Conservation (phyloP, 2,329 filamentous ascomycete species). For the Xylariomycetidae sp. region DNA sequence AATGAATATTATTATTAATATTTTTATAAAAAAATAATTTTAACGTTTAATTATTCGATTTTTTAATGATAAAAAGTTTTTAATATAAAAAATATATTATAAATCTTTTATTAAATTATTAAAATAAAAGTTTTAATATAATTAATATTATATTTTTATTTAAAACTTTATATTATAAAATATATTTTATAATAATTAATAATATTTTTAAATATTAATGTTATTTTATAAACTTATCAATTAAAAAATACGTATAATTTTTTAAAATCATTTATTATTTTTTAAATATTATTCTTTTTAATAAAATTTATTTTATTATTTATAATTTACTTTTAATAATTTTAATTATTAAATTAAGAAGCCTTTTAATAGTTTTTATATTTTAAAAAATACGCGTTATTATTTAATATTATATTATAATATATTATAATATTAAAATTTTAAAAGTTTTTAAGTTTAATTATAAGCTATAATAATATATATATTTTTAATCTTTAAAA, state of each 20-base stretch:
- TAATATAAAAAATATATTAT: conserved; percentile 5
- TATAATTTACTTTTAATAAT: conserved; percentile 5
- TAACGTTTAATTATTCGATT: conserved; percentile 2
- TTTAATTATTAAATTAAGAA: conserved; percentile 1
- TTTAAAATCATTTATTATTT: conserved; percentile 1
- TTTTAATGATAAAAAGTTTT: too few species aligned
- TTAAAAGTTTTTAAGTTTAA: conserved; percentile 5
- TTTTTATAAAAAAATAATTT: conserved; percentile 4
- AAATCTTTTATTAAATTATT: conserved; percentile 5
- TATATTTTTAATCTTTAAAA: conserved; percentile 1
- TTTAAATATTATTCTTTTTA: conserved; percentile 5
- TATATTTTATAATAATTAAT: conserved; percentile 6
- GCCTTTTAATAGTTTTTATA: conserved; percentile 3
- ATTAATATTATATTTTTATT: conserved; percentile 4
- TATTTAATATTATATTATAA: conserved; percentile 3
- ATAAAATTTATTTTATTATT: conserved; percentile 1
- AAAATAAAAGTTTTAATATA: conserved; percentile 5
- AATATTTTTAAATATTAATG: conserved; percentile 4
- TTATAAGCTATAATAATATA: conserved; percentile 2
- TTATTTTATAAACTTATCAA: conserved; percentile 7
- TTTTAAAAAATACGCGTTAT: not conserved
- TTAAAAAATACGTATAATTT: conserved; percentile 3
- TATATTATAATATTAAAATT: conserved; percentile 1
- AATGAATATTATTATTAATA: conserved; percentile 5
- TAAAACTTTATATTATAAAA: conserved; percentile 6